Evolutionary conservation across 2,329 filamentous ascomycete genomes (phyloP).

Genomic region (Trichoderma sp.): DNA sequence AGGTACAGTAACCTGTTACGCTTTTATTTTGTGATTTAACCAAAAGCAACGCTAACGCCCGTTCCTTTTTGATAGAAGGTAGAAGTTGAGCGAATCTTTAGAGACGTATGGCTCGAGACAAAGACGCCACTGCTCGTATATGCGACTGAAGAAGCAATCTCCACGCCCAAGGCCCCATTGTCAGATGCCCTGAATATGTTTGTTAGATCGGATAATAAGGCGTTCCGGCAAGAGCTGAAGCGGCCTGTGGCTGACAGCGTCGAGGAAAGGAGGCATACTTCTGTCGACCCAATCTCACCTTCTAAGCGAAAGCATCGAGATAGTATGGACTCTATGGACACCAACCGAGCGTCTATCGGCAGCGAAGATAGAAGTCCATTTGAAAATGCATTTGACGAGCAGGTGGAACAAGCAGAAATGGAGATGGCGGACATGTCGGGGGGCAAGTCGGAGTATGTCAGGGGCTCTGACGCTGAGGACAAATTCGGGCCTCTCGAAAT

Average conservation of each 20-base stretch:
- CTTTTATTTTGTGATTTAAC: background rate
- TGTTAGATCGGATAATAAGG: slow-evolving; percentile 50
- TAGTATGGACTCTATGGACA: slow-evolving; percentile 48
- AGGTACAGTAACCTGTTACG: slow-evolving; percentile 40
- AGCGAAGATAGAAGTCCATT: slow-evolving; percentile 39
- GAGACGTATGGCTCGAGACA: slow-evolving; percentile 47
- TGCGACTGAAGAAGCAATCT: slow-evolving; percentile 50
- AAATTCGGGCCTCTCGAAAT: slow-evolving; percentile 23
- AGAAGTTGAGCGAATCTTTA: slow-evolving; percentile 44
- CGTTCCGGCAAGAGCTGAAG: slow-evolving; percentile 50
- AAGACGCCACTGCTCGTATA: slow-evolving; percentile 52
- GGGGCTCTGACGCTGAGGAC: slow-evolving; percentile 21
- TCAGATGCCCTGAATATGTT: slow-evolving; percentile 45
- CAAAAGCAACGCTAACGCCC: slow-evolving; percentile 21
- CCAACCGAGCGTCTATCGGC: slow-evolving; percentile 44
- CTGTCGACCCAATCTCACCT: slow-evolving; percentile 43
- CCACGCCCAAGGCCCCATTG: slow-evolving; percentile 35
- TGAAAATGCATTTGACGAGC: slow-evolving; percentile 33
- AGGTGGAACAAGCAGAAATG: slow-evolving; percentile 25
- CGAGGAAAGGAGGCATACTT: slow-evolving; percentile 24
- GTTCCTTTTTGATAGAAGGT: slow-evolving; percentile 41
- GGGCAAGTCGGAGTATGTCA: slow-evolving; percentile 20
- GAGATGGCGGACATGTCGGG: slow-evolving; percentile 30
- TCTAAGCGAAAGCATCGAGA: slow-evolving; percentile 47
- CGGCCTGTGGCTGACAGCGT: slow-evolving; percentile 34